Base-by-base conservation (phyloP, 139 green algal genomes). In the Eudorina sp. region DNA sequence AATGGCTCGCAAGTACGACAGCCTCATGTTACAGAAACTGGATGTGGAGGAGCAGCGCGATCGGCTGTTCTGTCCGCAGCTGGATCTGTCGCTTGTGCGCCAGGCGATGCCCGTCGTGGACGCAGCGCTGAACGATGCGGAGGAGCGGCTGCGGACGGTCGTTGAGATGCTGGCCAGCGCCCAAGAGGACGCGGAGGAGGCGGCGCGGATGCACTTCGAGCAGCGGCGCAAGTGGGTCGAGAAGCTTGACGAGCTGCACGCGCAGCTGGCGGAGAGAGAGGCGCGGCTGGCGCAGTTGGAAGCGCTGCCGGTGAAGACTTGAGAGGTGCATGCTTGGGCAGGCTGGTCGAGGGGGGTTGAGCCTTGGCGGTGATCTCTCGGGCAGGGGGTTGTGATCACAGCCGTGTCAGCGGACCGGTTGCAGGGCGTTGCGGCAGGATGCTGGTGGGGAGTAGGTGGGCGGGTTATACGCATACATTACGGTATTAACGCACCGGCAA, bases 1-100 rank as follows among this genome's bases (percentile, higher is more conserved):
- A 21, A 27, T 75, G 7, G 60, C 38, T 18, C 23, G 43, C 40
- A 85, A 85, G 79, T 85, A 85, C 60, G 41, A 85, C 25, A 85
- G 58, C 79, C 58, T 85, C 31, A 85, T 85, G 79, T 11, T 31
- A 27, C 79, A 85, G 27, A 85, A 85, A 40, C 79, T 85, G 23
- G 79, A 85, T 13, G 38, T 60, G 9, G 79, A 85, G 40, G 79
- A 85, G 43, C 40, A 75, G 58, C 60, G 60, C 58, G 40, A 85
- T 43, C 40, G 43, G 38, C 79, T 85, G 27, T 75, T 85, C 25
- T 4, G 16, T 29, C 79, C 79, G 6, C 4, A 36, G 5, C 11
- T 85, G 29, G 58, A 75, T 29, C n/a, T 85, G 13, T 9, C 23
- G 41, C 55, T 85, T 27, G 9, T 85, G 16, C 79, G 79, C 5